phyloP scores from a whole-genome alignment of 2,329 filamentous ascomycete genomes.

The Teratosphaeria pseudoeucalypti region DNA sequence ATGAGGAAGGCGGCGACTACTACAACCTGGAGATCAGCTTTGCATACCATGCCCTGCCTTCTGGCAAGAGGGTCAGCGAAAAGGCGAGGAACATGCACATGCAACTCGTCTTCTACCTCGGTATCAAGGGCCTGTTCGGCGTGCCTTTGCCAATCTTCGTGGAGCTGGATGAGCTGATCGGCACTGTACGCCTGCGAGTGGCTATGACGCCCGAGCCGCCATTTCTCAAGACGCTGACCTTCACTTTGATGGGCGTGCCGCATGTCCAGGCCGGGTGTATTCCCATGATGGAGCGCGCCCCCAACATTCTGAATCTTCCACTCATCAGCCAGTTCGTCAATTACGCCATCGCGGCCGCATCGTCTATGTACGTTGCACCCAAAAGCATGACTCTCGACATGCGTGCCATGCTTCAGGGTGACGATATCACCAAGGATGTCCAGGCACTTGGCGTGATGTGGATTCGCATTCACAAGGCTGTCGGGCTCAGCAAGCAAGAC shows the following conservation, averaged over 20 bases:
- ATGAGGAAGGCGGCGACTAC: conserved; percentile 82
- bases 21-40: conserved; percentile 89
- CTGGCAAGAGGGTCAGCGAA: conserved; percentile 57
- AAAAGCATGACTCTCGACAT: conserved; percentile 83
- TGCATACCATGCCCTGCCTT: conserved; percentile 80
- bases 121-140: conserved; percentile 78
- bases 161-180: conserved; percentile 81
- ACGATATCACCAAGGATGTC: conserved; percentile 84
- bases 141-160: conserved; percentile 81
- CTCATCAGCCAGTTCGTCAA: conserved; percentile 96
- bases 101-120: conserved; percentile 89
- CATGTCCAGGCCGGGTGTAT: conserved; percentile 83
- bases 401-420: conserved; percentile 79
- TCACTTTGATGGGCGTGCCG: conserved; percentile 88
- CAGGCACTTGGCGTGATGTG: conserved; percentile 81
- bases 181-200: conserved; percentile 71
- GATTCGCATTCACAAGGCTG: conserved; percentile 80
- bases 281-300: conserved; percentile 81
- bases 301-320: conserved; percentile 84
- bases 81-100: conserved; percentile 92
- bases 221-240: conserved; percentile 82
- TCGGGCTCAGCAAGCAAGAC: conserved; percentile 86
- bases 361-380: conserved; percentile 85
- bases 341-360: conserved; percentile 79
- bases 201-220: conserved; percentile 84